phyloP scores from a whole-genome alignment of 2,329 filamentous ascomycete genomes.

The Davidsoniella australis region DNA sequence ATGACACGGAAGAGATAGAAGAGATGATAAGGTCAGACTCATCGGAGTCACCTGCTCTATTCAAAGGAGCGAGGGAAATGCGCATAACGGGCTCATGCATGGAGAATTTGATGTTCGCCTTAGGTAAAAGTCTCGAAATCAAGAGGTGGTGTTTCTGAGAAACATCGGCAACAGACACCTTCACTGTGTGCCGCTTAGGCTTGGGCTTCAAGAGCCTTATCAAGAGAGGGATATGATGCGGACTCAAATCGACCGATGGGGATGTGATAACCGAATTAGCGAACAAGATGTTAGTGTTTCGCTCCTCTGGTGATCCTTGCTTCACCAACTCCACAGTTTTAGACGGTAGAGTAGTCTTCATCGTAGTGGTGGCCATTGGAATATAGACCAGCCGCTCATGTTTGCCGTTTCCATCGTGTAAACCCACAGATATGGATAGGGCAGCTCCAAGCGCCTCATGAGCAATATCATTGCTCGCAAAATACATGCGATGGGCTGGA shows the following conservation, averaged over 20 bases:
- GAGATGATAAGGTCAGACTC: conserved; percentile 94
- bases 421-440: conserved; percentile 76
- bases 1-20: conserved; percentile 78
- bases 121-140: conserved; percentile 80
- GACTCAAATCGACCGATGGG: conserved; percentile 82
- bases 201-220: conserved; percentile 54
- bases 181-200: conserved; percentile 4
- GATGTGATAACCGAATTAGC: conserved; percentile 94
- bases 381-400: conserved; percentile 81
- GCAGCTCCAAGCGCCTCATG: conserved; percentile 88
- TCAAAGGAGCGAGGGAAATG: conserved; percentile 66
- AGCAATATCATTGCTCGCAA: conserved; percentile 77
- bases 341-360: conserved; percentile 85
- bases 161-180: conserved; percentile 15
- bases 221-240: conserved; percentile 74
- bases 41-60: conserved; percentile 46
- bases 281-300: conserved; percentile 90
- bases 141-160: conserved; percentile 43
- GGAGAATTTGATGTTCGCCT: conserved; percentile 86
- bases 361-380: conserved; percentile 90
- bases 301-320: conserved; percentile 56
- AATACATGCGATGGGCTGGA: conserved; percentile 96
- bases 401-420: conserved; percentile 77
- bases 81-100: conserved; percentile 91
- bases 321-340: conserved; percentile 74